Conservation (phyloP, 371 early-diverging fungal species). For the Dipsacomyces acuminosporus region DNA sequence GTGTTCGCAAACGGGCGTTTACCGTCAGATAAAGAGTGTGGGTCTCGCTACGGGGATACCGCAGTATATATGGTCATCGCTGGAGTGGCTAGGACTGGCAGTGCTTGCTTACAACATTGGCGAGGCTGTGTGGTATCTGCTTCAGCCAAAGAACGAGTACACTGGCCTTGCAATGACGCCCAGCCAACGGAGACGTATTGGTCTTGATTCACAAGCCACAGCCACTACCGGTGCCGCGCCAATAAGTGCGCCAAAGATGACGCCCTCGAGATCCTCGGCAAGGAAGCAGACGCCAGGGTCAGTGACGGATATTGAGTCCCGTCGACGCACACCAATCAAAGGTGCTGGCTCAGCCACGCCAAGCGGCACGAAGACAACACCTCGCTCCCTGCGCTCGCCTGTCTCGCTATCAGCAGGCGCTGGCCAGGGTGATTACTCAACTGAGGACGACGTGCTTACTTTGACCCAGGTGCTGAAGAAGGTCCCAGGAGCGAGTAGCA, state of each 20-base stretch:
- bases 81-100: slow-evolving; percentile 20
- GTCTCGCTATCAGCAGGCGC: slow-evolving; percentile 6
- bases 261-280: slow-evolving; percentile 11
- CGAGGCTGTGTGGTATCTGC: slow-evolving; percentile 33
- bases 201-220: slow-evolving; percentile 17
- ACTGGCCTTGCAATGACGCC: slow-evolving; percentile 25
- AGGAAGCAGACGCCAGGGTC: slow-evolving; percentile 3
- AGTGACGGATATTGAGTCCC: slow-evolving; percentile 18
- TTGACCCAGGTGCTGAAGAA: slow-evolving; percentile 30
- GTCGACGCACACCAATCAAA: slow-evolving; percentile 14
- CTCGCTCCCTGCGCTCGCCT: slow-evolving; percentile 31
- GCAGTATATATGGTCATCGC: slow-evolving; percentile 11
- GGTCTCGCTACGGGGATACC: slow-evolving; percentile 9
- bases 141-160: slow-evolving; percentile 30
- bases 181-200: slow-evolving; percentile 32
- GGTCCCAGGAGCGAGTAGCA: slow-evolving; percentile 17
- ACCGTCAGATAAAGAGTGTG: slow-evolving; percentile 17
- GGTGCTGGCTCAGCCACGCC: slow-evolving; percentile 1
- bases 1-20: slow-evolving; percentile 27
- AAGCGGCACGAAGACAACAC: slow-evolving; percentile 6
- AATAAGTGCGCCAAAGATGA: slow-evolving; percentile 29
- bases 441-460: slow-evolving; percentile 17
- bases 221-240: slow-evolving; percentile 11
- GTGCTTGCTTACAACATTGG: slow-evolving; percentile 29
- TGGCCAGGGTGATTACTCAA: slow-evolving; percentile 10